Conservation (phyloP, 345 rosid species). For the Acer campestre region DNA sequence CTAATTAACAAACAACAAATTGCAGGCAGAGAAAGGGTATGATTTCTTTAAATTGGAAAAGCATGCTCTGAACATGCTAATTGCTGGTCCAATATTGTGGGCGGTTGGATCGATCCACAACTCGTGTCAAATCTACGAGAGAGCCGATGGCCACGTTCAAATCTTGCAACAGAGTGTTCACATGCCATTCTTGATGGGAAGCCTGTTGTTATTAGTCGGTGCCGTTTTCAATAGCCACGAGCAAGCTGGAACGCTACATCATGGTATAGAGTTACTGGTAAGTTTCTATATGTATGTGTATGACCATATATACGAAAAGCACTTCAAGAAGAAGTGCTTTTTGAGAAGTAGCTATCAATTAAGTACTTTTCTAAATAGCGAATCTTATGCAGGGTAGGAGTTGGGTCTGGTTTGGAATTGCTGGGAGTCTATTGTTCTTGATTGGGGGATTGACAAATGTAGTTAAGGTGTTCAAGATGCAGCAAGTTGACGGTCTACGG, state of each 20-base stretch:
- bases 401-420: conserved; percentile 60
- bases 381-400: conserved; percentile 42
- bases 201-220: conserved; percentile 63
- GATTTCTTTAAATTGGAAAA: conserved; percentile 48
- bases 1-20: background rate
- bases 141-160: conserved; percentile 84
- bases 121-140: conserved; percentile 85
- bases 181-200: conserved; percentile 69
- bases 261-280: conserved; percentile 61
- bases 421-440: conserved; percentile 52
- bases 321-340: background rate
- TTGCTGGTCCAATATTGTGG: conserved; percentile 78
- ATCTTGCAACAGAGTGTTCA: conserved; percentile 72
- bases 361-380: background rate
- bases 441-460: conserved; percentile 61
- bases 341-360: background rate
- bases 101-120: conserved; percentile 78
- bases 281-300: conserved; percentile 3
- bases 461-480: conserved; percentile 76
- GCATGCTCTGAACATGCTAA: conserved; percentile 65
- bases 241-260: conserved; percentile 42
- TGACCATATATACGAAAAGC: background rate
- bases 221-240: conserved; percentile 57
- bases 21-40: conserved; percentile 60
- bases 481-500: conserved; percentile 49